Evolutionary conservation across 2,329 filamentous ascomycete species (phyloP).

Genomic region (Moelleriella libera): DNA sequence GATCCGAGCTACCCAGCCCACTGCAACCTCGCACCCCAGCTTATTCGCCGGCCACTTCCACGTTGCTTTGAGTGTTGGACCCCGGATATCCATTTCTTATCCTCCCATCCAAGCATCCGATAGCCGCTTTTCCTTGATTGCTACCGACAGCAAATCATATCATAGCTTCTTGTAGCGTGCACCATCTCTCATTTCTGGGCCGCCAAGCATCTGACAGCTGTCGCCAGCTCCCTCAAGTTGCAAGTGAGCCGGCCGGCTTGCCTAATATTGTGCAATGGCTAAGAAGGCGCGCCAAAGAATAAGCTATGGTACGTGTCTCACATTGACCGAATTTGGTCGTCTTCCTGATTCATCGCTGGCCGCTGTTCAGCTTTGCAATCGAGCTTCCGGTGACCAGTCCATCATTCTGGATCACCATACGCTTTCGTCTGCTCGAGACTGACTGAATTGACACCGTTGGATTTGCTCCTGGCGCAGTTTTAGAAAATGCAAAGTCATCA

Average conservation of each 20-base stretch:
- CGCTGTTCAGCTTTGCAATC: too few relatives aligned
- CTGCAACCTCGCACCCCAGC: not conserved
- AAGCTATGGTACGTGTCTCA: conserved; percentile 43
- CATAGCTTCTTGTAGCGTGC: not conserved
- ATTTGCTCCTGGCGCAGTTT: conserved; percentile 23
- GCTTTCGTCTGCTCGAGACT: not conserved
- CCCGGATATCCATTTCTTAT: not conserved
- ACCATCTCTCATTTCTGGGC: not conserved
- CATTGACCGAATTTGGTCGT: not conserved
- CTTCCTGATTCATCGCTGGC: too few relatives aligned
- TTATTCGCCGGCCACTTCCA: not conserved
- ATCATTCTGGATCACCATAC: not conserved
- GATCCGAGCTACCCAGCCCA: not conserved
- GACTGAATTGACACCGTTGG: not conserved
- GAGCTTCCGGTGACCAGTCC: too few relatives aligned
- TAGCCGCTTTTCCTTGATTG: too few relatives aligned
- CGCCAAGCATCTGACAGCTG: not conserved
- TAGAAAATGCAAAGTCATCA: conserved; percentile 43
- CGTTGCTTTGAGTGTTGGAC: not conserved
- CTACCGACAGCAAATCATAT: not conserved
- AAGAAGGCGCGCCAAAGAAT: conserved; percentile 57
- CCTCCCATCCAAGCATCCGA: not conserved
- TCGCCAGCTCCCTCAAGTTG: not conserved
- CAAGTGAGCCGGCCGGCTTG: not conserved
- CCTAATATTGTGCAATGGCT: conserved; percentile 31